Evolutionary conservation across 1,284 basidiomycete genomes (phyloP).

Genomic region (Ustilago sp.): DNA sequence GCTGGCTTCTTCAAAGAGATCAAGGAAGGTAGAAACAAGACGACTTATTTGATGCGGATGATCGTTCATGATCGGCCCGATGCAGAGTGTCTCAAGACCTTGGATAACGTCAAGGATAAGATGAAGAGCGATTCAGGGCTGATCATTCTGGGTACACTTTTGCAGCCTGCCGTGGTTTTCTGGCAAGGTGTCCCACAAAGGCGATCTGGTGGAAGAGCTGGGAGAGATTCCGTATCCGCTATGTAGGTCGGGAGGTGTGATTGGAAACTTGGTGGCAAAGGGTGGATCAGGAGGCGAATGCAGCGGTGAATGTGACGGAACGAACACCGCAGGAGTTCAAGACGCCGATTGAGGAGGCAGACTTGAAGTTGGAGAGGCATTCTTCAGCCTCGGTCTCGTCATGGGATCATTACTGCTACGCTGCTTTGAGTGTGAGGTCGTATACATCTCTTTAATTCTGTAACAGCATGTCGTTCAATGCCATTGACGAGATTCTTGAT

Average conservation of each 20-base stretch:
- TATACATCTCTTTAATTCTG: neutral
- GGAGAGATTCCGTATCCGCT: slow-evolving; percentile 27
- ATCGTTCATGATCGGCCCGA: slow-evolving; percentile 39
- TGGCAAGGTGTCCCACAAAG: neutral
- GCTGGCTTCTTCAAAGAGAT: too few species aligned
- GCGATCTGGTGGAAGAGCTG: slow-evolving; percentile 14
- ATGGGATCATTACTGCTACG: slow-evolving; percentile 22
- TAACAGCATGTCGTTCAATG: neutral
- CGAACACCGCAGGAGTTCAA: slow-evolving; percentile 30
- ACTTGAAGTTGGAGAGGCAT: slow-evolving; percentile 29
- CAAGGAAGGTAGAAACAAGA: slow-evolving; percentile 5
- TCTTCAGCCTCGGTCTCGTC: slow-evolving; percentile 32
- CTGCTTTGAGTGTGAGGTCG: slow-evolving; percentile 4
- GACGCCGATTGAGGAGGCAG: slow-evolving; percentile 30
- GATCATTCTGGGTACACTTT: slow-evolving; percentile 29
- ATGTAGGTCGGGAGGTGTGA: slow-evolving; percentile 24
- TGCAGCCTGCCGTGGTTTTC: slow-evolving; percentile 36
- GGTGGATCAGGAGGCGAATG: slow-evolving; percentile 24
- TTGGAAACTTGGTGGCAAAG: slow-evolving; percentile 14
- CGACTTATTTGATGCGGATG: slow-evolving; percentile 34
- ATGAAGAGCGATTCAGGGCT: slow-evolving; percentile 34
- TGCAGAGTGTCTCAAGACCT: slow-evolving; percentile 16
- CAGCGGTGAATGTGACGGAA: slow-evolving; percentile 26
- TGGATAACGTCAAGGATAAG: slow-evolving; percentile 27
- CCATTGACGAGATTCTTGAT: neutral